Evolutionary conservation across 2,329 filamentous ascomycete genomes (phyloP).

Genomic region (Lachnellula hyalina): DNA sequence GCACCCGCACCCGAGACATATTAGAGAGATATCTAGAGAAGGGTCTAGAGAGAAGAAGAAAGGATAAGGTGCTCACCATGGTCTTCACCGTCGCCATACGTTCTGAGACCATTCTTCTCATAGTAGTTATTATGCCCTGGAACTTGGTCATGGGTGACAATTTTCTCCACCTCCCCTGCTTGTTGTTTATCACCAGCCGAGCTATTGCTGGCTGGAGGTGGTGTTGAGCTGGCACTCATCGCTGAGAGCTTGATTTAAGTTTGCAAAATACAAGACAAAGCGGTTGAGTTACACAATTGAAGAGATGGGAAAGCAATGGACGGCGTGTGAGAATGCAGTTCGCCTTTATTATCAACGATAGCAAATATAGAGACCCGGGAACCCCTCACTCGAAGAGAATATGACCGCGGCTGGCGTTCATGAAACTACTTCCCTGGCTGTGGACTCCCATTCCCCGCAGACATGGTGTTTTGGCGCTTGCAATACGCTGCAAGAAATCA

Average conservation of each 20-base stretch:
- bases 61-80: slow-evolving; percentile 27
- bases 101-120: slow-evolving; percentile 33
- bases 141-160: slow-evolving; percentile 5
- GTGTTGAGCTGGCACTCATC: not conserved
- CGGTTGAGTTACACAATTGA: not conserved
- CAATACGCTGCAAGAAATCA: not conserved
- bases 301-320: not conserved
- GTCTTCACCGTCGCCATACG: slow-evolving; percentile 42
- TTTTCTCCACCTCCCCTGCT: not conserved
- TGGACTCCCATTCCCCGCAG: too few relatives aligned
- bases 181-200: not conserved
- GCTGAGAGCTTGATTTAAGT: not conserved
- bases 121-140: slow-evolving; percentile 21
- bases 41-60: not conserved
- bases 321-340: not conserved
- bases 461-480: not conserved
- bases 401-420: not conserved
- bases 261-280: not conserved
- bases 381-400: not conserved
- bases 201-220: not conserved
- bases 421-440: not conserved
- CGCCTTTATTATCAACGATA: not conserved
- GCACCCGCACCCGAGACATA: too few relatives aligned
- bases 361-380: not conserved
- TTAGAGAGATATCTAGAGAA: too few relatives aligned